Conservation (phyloP, 805 yeast species). For the Saturnispora saitoi region DNA sequence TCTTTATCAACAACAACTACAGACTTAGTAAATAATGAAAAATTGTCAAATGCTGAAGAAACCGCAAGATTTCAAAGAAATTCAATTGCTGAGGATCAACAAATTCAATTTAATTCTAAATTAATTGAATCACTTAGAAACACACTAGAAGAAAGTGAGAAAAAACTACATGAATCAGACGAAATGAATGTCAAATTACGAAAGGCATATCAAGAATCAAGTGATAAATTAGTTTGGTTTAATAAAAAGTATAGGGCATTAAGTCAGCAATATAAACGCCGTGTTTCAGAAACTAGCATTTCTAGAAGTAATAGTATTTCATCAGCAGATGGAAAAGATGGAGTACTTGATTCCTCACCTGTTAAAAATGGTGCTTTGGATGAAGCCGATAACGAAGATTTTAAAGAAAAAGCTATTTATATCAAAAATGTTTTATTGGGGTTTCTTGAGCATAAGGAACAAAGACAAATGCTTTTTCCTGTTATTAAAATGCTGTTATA, state of each 20-base stretch:
- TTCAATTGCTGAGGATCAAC: slow-evolving; percentile 1
- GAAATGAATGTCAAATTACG: slow-evolving; percentile 44
- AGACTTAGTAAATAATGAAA: neutral
- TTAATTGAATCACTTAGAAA: slow-evolving; percentile 39
- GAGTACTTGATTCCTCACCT: neutral
- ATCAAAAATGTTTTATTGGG: slow-evolving; percentile 86
- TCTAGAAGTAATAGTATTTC: slow-evolving; percentile 17
- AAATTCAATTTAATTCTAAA: slow-evolving; percentile 11
- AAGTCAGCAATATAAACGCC: slow-evolving; percentile 45
- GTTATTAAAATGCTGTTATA: slow-evolving; percentile 71
- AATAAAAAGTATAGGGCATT: slow-evolving; percentile 61
- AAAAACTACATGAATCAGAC: slow-evolving; percentile 48
- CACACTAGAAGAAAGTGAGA: slow-evolving; percentile 43
- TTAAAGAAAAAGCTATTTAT: slow-evolving; percentile 55
- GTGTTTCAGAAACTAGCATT: slow-evolving; percentile 17
- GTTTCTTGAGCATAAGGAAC: slow-evolving; percentile 87
- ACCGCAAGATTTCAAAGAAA: neutral
- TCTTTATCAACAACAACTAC: neutral
- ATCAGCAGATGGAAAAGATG: slow-evolving; percentile 1
- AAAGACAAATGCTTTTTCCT: slow-evolving; percentile 74
- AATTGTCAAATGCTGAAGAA: neutral
- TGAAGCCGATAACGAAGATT: slow-evolving; percentile 20
- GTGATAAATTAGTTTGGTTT: slow-evolving; percentile 55
- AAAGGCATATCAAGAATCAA: slow-evolving; percentile 57
- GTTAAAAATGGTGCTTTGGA: slow-evolving; percentile 4